These are phyloP conservation scores for Schizosaccharomyces octosporus DNA, from an alignment of 805 yeast genomes.

Conservation along the genomic window DNA sequence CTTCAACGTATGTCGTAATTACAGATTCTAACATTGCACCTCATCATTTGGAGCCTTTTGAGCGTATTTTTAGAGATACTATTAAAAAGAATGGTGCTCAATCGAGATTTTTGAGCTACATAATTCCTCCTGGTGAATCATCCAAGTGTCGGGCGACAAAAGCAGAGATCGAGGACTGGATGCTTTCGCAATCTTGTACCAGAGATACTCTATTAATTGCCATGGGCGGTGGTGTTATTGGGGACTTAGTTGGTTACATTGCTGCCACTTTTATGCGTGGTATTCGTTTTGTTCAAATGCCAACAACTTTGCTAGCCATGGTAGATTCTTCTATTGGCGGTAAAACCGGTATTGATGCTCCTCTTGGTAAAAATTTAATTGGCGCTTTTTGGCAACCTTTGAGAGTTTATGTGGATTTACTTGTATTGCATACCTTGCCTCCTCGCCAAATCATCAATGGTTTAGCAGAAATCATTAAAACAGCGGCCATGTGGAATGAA, in stretches of 20 bases:
- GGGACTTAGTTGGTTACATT: conserved; percentile 95
- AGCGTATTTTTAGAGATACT: conserved; percentile 10
- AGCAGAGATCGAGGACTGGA: conserved; percentile 76
- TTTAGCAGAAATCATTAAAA: conserved; percentile 92
- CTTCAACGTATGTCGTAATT: conserved; percentile 79
- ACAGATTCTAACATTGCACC: conserved; percentile 52
- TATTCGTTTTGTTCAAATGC: conserved; percentile 75
- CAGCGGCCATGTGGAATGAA: conserved; percentile 95
- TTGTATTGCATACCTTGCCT: conserved; percentile 70
- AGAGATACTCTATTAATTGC: conserved; percentile 88
- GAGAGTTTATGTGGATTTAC: conserved; percentile 66
- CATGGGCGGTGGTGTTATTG: conserved; percentile 94
- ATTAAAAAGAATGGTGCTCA: conserved; percentile 15
- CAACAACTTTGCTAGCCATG: conserved; percentile 85
- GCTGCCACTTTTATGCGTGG: conserved; percentile 99
- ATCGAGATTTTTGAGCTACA: conserved; percentile 46
- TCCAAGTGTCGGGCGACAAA: conserved; percentile 72
- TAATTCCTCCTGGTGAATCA: conserved; percentile 79
- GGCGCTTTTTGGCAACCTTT: conserved; percentile 96
- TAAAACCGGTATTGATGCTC: conserved; percentile 93
- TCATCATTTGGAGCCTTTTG: conserved; percentile 21
- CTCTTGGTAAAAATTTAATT: conserved; percentile 78
- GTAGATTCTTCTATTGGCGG: conserved; percentile 97
- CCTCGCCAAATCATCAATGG: conserved; percentile 89
- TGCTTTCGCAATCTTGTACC: conserved; percentile 66